Base-by-base conservation (phyloP, 1,284 basidiomycete species). In the Boletus hoseneyae region DNA sequence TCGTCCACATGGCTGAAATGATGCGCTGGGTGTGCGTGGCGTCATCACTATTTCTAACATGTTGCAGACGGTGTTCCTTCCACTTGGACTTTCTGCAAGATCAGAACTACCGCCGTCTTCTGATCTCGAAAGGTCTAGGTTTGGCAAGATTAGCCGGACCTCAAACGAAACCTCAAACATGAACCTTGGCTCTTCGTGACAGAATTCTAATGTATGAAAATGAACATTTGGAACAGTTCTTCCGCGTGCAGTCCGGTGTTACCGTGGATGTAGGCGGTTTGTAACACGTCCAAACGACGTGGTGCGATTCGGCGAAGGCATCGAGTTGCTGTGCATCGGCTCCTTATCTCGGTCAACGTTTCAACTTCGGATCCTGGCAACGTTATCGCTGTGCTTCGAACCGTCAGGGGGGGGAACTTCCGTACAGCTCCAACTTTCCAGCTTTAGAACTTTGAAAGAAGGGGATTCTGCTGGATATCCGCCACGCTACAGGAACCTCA, bases 141-240 rank as follows among this genome's bases (percentile, higher is more conserved):
- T 12, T 30, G 29, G 29, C 1, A 2, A 30, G 29, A 47, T 47
- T 53, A 35, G n/a, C 39, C 37, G 23, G 33, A 25, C 30, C 21
- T 43, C 46, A 54, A 58, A 61, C 29, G 15, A 23, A 37, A 19
- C 34, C 35, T 37, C 35, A 37, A 38, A 38, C 54, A 30, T n/a
- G 19, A 46, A 40, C 34, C 39, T 34, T 47, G 19, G 5, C 10
- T 39, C 40, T 32, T 30, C 19, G 38, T 41, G 46, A 41, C 38
- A 34, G 42, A 23, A 57, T 38, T 45, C 57, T 42, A 40, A 35
- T 21, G 32, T 8, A n/a, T 3, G 29, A 36, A 35, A 45, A 45
- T 41, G 19, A n/a, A 21, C n/a, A 19, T 27, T 41, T 36, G 40
- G 45, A 13, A 39, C 34, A 18, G 12, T 36, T 36, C 37, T 19